Base-by-base conservation (phyloP, 2,329 filamentous ascomycete genomes). In the Aspergillus sp. region DNA sequence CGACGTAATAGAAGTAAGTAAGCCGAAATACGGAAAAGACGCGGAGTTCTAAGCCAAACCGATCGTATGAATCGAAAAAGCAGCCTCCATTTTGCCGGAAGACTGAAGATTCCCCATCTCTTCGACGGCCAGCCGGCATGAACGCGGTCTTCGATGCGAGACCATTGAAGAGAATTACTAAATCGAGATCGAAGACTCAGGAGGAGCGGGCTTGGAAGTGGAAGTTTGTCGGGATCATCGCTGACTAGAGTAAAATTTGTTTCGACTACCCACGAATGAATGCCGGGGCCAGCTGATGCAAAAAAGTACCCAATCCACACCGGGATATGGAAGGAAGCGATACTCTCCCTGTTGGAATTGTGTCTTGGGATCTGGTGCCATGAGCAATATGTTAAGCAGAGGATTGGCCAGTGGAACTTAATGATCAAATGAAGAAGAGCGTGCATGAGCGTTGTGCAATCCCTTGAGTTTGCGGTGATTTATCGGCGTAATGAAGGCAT, bases 101-200 rank as follows among this genome's bases (percentile, higher is more conserved):
- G 15, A 29, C 15, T 17, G 27, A 29, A 29, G 17, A 17, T 29
- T 29, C 27, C 20, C 15, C 27, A 29, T n/a, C 11, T n/a, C 15
- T 29, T 29, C 27, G 15, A 29, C n/a, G 22, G n/a, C n/a, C 12
- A 4, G 22, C 29, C 16, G 15, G 28, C 19, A 22, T 16, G 8
- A 14, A 12, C 5, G 19, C 19, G 19, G 10, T 22, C 19, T 22
- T 22, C 19, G 19, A 22, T 22, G 5, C 6, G 10, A 22, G 19
- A 22, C 19, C 19, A 22, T 22, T 22, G 19, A 22, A 22, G 19
- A 10, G 19, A 22, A 22, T 22, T 22, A 10, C 19, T 22, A 22
- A 22, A 22, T 22, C 19, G 19, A 10, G 19, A 22, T 22, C 19
- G 19, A 22, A 22, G 19, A 22, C 10, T 22, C 10, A 22, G 19